Evolutionary conservation across 345 rosid species (phyloP), one percentile per base, ranked within the genome.

Genomic region (Arabis hirsuta): DNA sequence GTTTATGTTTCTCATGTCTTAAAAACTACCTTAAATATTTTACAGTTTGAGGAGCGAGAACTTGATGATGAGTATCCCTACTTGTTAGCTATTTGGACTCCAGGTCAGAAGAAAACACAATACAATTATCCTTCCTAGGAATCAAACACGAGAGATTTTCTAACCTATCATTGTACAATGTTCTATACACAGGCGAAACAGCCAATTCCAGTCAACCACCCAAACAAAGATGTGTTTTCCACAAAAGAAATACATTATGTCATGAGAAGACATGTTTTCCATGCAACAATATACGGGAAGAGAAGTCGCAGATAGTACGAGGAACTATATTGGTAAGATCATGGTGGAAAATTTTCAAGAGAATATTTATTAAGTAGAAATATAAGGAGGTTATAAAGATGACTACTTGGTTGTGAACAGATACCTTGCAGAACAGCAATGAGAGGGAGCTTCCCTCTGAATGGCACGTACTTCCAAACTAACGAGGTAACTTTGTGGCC

Each of bases 391-490:
- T 41, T 11, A 20, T 57, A 56, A 56, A 10, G 2, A 55, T 48
- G 39, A 16, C 10, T 24, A 55, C 22, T 56, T 39, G 46, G 32
- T 58, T 57, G 47, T 47, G 65, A 54, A 72, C 86, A 90, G 98
- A 90, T 92, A 66, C 96, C 98, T 11, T 92, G 96, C 72, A 81
- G 96, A 81, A 90, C 98, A 67, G 98, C 96, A 50, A 87, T 92
- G 98, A 83, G 85, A 78, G 96, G 96, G 22, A 82, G 93, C 48
- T 92, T 90, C 78, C 98, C 98, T 14, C 85, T 92, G 39, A 92
- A 92, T 79, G 96, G 98, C 72, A 92, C 98, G 5, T 92, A 92
- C 66, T 92, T 92, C 81, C 98, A 92, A 81, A 90, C 87, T n/a
- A 92, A 90, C 16, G 96, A 92, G 90, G 98, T 88, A 78, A 57